Evolutionary conservation across 495 filamentous ascomycete species (phyloP).

Genomic region (Aspergillus ostianus): DNA sequence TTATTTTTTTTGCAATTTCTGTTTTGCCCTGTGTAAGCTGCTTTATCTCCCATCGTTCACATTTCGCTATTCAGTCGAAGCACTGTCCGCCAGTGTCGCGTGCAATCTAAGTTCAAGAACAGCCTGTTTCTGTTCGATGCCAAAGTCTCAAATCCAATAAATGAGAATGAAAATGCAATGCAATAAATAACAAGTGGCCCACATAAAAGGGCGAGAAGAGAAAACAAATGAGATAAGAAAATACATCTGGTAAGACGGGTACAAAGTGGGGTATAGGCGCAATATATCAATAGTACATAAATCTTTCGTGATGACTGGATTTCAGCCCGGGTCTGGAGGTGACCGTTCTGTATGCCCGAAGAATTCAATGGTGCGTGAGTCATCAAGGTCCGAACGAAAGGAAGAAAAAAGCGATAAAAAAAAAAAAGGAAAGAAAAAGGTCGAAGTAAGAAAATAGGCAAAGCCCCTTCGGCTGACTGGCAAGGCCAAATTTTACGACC

Average conservation of each 20-base stretch:
- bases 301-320: neutral
- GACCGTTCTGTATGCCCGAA: neutral
- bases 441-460: neutral
- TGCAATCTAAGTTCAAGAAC: conserved; percentile 6
- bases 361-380: neutral
- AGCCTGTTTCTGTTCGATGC: conserved; percentile 11
- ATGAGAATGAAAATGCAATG: neutral
- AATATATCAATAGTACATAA: conserved; percentile 28
- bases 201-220: conserved; percentile 7
- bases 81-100: neutral
- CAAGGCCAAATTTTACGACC: conserved; percentile 4
- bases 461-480: neutral
- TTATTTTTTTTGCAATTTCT: neutral
- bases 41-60: neutral
- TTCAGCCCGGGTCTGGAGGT: neutral
- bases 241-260: neutral
- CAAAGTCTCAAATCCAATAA: neutral
- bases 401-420: neutral
- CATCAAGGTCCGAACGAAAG: neutral
- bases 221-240: conserved; percentile 36
- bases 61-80: neutral
- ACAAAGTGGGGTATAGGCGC: conserved; percentile 28
- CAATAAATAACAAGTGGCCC: neutral
- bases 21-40: neutral
- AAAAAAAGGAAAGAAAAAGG: neutral